Percentiles rank a stretch among this genome's conserved stretches.
Evolutionary conservation across 2,329 filamentous ascomycete species (phyloP).

Genomic region (Colletotrichum orchidophilum): DNA sequence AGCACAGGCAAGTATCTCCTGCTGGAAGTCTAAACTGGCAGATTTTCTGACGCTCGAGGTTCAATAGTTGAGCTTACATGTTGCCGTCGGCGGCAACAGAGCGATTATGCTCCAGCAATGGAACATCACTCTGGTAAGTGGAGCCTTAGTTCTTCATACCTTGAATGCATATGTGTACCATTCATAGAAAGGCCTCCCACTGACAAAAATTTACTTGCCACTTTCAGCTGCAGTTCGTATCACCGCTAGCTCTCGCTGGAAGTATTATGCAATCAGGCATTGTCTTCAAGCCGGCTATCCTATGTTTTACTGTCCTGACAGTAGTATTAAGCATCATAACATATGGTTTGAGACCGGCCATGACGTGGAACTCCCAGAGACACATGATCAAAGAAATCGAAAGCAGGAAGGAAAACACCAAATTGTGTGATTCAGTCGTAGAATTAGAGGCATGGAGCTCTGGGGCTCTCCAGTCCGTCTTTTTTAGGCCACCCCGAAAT

Average conservation of each 20-base stretch:
- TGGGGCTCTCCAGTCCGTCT: too few species aligned
- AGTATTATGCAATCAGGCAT: neutral
- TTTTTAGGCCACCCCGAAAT: too few species aligned
- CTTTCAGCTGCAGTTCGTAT: neutral
- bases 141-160: neutral
- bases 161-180: too few species aligned
- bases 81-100: neutral
- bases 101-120: neutral
- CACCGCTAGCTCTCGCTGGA: neutral
- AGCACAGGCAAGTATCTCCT: neutral
- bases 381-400: neutral
- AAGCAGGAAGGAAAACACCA: too few species aligned
- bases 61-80: neutral
- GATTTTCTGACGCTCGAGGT: neutral
- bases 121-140: conserved; percentile 10
- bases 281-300: neutral
- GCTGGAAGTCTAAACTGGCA: neutral
- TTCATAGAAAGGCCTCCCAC: too few species aligned
- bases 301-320: neutral
- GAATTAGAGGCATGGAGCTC: too few species aligned
- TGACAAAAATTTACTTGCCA: too few species aligned
- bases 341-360: neutral
- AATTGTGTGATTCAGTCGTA: too few species aligned
- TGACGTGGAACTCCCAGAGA: neutral
- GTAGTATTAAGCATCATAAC: neutral